phyloP scores from a whole-genome alignment of 2,329 filamentous ascomycete species.

The Aspergillus amoenus region DNA sequence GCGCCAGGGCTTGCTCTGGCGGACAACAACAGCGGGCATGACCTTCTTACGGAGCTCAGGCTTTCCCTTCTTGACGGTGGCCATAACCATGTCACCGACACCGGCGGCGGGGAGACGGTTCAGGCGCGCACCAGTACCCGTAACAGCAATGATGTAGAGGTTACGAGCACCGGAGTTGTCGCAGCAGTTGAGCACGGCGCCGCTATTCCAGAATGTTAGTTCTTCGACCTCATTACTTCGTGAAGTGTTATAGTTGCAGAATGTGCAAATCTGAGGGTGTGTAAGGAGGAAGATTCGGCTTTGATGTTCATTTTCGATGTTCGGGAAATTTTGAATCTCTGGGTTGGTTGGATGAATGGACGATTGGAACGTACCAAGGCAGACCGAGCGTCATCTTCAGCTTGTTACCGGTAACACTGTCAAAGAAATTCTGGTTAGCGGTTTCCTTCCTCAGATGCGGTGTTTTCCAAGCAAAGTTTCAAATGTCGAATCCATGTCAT shows the following conservation, averaged over 20 bases:
- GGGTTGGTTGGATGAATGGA: conserved; percentile 7
- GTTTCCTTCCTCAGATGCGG: not conserved
- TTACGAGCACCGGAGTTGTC: conserved; percentile 99
- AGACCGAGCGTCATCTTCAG: conserved; percentile 99
- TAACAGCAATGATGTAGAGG: conserved; percentile 99
- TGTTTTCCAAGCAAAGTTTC: not conserved
- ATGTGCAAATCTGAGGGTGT: not conserved
- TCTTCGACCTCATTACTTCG: conserved; percentile 6
- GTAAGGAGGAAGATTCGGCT: not conserved
- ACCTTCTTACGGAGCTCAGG: conserved; percentile 99
- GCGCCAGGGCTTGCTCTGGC: conserved; percentile 99
- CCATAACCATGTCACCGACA: conserved; percentile 99
- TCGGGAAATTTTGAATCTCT: conserved; percentile 1
- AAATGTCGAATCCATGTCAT: not conserved
- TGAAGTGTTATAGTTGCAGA: conserved; percentile 1
- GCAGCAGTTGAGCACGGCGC: conserved; percentile 99
- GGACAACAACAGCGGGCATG: conserved; percentile 98
- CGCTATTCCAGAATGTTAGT: conserved; percentile 55
- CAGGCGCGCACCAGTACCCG: conserved; percentile 94
- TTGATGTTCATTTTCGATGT: conserved; percentile 18
- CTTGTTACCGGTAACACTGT: conserved; percentile 94
- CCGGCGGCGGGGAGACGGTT: conserved; percentile 96
- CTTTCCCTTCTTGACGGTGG: conserved; percentile 99
- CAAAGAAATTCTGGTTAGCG: conserved; percentile 24
- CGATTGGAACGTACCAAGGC: conserved; percentile 77